These are phyloP conservation scores for Flaveria robusta DNA, from an alignment of 129 eudicot genomes.

Conservation along the genomic window DNA sequence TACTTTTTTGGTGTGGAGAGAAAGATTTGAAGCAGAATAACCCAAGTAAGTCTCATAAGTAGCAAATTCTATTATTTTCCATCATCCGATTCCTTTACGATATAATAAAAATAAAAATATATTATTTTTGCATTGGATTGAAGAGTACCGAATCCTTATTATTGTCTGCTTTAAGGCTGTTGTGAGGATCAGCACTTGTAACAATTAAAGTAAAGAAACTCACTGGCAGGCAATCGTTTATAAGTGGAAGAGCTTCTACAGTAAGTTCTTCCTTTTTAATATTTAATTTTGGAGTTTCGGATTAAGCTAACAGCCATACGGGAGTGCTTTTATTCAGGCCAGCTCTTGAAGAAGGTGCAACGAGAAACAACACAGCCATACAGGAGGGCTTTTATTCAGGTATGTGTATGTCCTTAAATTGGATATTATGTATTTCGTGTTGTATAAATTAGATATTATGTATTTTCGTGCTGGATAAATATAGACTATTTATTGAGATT, in stretches of 20 bases:
- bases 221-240: conserved; percentile 95
- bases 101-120: neutral
- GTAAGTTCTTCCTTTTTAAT: conserved; percentile 41
- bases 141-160: too few species aligned
- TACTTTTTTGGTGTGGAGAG: conserved; percentile 91
- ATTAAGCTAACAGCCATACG: too few species aligned
- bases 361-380: too few species aligned
- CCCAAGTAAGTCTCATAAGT: conserved; percentile 74
- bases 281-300: neutral
- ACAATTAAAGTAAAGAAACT: conserved; percentile 83
- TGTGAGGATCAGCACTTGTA: conserved; percentile 84
- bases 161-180: too few species aligned
- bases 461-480: too few species aligned
- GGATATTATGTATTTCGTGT: too few species aligned
- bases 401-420: too few species aligned
- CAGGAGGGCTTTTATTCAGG: too few species aligned
- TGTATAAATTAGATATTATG: too few species aligned
- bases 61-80: neutral
- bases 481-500: too few species aligned
- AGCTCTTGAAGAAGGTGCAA: too few species aligned
- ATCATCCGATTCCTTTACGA: neutral
- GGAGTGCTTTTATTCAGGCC: too few species aligned
- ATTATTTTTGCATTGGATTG: neutral
- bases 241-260: conserved; percentile 76
- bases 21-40: conserved; percentile 85